Base-by-base conservation (phyloP, 805 yeast genomes). In the Saccharomycopsis microspora region DNA sequence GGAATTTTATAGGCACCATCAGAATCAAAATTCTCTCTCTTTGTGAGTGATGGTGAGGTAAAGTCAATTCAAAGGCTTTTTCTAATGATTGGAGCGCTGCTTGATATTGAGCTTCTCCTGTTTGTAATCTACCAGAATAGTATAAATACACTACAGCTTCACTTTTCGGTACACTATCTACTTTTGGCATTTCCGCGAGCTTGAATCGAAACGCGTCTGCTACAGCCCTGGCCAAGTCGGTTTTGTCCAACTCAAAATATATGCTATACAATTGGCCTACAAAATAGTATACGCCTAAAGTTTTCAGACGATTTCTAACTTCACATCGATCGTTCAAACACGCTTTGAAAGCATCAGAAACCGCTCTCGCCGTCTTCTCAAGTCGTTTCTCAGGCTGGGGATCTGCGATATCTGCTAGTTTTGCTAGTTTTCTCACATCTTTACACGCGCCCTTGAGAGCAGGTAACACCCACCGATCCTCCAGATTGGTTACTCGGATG, bases 251-350 rank as follows among this genome's bases (percentile, higher is more conserved):
- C 55, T 70, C 70, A 66, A 80, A 78, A 63, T 85, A 87, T 29
- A 83, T 70, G 55, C 76, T 76, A 61, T 86, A 78, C 49, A 87
- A 72, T 46, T 79, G 72, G 38, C 81, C 80, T 19, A 84, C 74
- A 60, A 86, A 82, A 62, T 75, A 80, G 62, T 81, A 85, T 19
- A 83, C 79, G 44, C 81, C 84, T 53, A 64, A 62, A 56, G 80
- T 71, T 58, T 84, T 82, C 51, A 82, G 75, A 9, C 57, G 56
- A 0, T 42, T 44, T 27, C 61, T 43, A 31, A 73, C 74, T n/a
- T 76, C 73, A 51, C 78, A 78, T 49, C 89, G 72, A 62, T 88
- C 96, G 53, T 84, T 85, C 41, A 88, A 67, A 53, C 95, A 85
- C 3, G 83, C 59, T 49, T 82, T 85, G 64, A 86, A 83, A 5